Evolutionary conservation across 2,329 filamentous ascomycete genomes (phyloP).

Genomic region (Cladosporium velox): DNA sequence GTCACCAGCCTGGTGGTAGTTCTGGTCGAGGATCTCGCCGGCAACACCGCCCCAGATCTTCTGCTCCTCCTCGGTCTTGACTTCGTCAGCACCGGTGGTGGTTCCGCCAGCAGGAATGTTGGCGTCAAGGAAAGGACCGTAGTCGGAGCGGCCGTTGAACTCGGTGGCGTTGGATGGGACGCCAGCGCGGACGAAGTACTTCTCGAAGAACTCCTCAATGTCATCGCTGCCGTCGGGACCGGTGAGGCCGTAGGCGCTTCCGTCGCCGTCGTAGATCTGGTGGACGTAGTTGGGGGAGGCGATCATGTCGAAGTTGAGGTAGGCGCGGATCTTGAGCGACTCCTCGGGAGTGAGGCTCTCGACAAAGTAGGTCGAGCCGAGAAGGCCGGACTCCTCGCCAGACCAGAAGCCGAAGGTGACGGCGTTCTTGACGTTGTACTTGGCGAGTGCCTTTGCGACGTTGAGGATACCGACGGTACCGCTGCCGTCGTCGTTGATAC

Average conservation of each 20-base stretch:
- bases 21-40: slow-evolving; percentile 40
- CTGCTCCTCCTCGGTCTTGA: slow-evolving; percentile 42
- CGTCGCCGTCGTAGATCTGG: slow-evolving; percentile 58
- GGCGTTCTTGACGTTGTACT: slow-evolving; percentile 55
- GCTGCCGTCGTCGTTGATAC: slow-evolving; percentile 45
- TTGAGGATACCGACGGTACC: slow-evolving; percentile 42
- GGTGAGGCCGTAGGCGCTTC: slow-evolving; percentile 53
- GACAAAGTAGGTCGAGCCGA: slow-evolving; percentile 44
- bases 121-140: slow-evolving; percentile 41
- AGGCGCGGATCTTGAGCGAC: slow-evolving; percentile 39
- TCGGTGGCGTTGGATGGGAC: slow-evolving; percentile 36
- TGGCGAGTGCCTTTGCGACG: slow-evolving; percentile 41
- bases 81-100: slow-evolving; percentile 41
- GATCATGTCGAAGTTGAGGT: slow-evolving; percentile 54
- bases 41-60: slow-evolving; percentile 39
- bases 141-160: slow-evolving; percentile 44
- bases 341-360: slow-evolving; percentile 40
- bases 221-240: slow-evolving; percentile 66
- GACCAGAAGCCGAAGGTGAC: slow-evolving; percentile 45
- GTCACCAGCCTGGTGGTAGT: slow-evolving; percentile 42
- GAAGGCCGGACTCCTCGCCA: slow-evolving; percentile 42
- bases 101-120: slow-evolving; percentile 41
- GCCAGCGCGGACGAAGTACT: slow-evolving; percentile 35
- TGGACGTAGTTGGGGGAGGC: slow-evolving; percentile 60
- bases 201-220: slow-evolving; percentile 32